These are phyloP conservation scores for Auricularia sp. DNA, from an alignment of 768 basidiomycete species.

Conservation along the genomic window DNA sequence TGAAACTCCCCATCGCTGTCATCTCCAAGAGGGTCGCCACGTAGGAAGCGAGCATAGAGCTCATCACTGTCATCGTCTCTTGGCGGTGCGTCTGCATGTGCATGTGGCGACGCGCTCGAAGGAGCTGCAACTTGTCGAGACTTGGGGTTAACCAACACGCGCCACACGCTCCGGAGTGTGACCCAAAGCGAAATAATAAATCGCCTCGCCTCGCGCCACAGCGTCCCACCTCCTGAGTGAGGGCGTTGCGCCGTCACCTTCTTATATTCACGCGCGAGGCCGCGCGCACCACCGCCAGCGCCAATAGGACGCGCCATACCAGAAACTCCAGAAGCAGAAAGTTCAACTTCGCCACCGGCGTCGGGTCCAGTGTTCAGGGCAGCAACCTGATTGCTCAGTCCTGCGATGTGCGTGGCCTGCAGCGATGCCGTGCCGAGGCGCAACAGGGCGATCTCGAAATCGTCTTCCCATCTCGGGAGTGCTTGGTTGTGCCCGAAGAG, in stretches of 20 bases:
- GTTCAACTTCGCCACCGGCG: constrained; percentile 25
- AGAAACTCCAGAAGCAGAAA: constrained; percentile 34
- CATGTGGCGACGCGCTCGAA: constrained; percentile 10
- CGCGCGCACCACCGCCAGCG: constrained; percentile 21
- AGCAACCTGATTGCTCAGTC: constrained; percentile 64
- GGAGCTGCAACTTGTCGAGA: background rate
- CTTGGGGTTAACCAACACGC: constrained; percentile 12
- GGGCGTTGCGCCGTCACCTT: constrained; percentile 26
- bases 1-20: constrained; percentile 37
- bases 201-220: constrained; percentile 31
- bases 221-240: constrained; percentile 29
- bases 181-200: constrained; percentile 23
- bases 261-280: constrained; percentile 44
- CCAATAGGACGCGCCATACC: constrained; percentile 24
- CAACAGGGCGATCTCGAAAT: constrained; percentile 61
- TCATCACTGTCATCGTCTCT: constrained; percentile 23
- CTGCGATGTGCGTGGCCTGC: constrained; percentile 62
- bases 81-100: constrained; percentile 4
- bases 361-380: constrained; percentile 3
- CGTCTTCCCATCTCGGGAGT: constrained; percentile 54
- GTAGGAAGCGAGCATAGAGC: constrained; percentile 47
- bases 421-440: constrained; percentile 66
- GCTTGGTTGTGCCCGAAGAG: constrained; percentile 42
- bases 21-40: constrained; percentile 45
- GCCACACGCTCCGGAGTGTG: constrained; percentile 18